Evolutionary conservation across 2,329 filamentous ascomycete genomes (phyloP).

Genomic region (Madurella mycetomatis): DNA sequence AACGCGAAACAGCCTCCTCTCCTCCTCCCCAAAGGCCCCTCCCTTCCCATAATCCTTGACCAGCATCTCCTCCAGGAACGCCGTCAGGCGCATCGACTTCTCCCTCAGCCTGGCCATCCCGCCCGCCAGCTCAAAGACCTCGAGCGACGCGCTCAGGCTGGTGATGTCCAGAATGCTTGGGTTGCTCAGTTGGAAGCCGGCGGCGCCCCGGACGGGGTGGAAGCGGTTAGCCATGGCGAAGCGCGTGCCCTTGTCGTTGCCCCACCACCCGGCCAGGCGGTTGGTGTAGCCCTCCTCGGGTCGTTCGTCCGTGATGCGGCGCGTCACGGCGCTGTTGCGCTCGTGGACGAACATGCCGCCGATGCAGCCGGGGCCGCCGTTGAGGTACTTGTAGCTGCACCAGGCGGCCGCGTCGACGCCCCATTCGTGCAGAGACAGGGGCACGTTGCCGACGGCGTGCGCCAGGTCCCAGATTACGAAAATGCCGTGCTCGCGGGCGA

Average conservation of each 20-base stretch:
- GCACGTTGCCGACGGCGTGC: conserved; percentile 73
- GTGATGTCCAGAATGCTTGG: conserved; percentile 71
- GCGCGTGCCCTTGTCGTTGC: conserved; percentile 62
- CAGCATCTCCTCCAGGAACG: conserved; percentile 61
- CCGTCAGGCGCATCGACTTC: conserved; percentile 63
- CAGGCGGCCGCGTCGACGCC: conserved; percentile 73
- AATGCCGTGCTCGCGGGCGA: conserved; percentile 63
- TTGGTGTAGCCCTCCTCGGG: conserved; percentile 40
- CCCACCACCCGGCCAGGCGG: conserved; percentile 77
- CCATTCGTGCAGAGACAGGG: conserved; percentile 69
- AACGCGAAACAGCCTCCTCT: conserved; percentile 44
- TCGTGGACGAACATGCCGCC: conserved; percentile 71
- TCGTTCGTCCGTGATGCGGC: conserved; percentile 29
- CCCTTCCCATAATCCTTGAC: background rate
- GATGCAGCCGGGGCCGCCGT: conserved; percentile 69
- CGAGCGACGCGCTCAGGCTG: conserved; percentile 62
- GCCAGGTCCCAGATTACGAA: conserved; percentile 76
- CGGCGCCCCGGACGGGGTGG: conserved; percentile 65
- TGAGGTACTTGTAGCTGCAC: conserved; percentile 84
- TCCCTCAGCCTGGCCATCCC: conserved; percentile 57
- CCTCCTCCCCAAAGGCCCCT: conserved; percentile 32
- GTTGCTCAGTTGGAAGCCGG: conserved; percentile 73
- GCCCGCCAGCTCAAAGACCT: conserved; percentile 64
- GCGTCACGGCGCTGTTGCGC: conserved; percentile 48
- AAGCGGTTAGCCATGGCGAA: conserved; percentile 77